Evolutionary conservation across 192 early-diverging fungal species (phyloP).

Genomic region (Paraglomus brasilianum): DNA sequence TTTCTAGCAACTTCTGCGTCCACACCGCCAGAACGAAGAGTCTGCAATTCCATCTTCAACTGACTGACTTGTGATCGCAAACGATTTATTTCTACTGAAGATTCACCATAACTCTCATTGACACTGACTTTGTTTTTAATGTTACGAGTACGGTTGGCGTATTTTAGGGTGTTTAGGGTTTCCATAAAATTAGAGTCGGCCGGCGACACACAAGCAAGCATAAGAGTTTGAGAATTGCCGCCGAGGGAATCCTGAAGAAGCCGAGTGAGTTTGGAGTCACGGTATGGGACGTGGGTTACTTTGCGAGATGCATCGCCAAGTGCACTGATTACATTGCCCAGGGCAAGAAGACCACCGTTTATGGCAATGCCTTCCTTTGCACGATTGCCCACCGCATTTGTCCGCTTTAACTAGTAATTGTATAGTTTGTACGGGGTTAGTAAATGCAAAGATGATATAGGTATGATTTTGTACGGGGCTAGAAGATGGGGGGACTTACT

Average conservation of each 20-base stretch:
- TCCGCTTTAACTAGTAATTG: conserved; percentile 70
- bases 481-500: conserved; percentile 29
- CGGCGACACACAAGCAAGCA: conserved; percentile 92
- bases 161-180: conserved; percentile 93
- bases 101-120: conserved; percentile 53
- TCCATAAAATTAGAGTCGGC: conserved; percentile 84
- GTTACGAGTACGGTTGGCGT: conserved; percentile 93
- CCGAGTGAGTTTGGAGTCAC: conserved; percentile 96
- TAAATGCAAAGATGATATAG: neutral
- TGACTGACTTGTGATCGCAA: conserved; percentile 51
- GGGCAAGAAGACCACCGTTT: conserved; percentile 92
- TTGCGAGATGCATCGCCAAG: conserved; percentile 75
- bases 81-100: conserved; percentile 52
- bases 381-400: conserved; percentile 86
- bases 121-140: conserved; percentile 84
- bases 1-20: conserved; percentile 34
- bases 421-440: neutral
- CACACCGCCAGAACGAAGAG: conserved; percentile 41
- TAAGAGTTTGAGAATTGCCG: conserved; percentile 91
- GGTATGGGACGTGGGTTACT: conserved; percentile 85
- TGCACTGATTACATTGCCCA: conserved; percentile 97
- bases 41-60: conserved; percentile 52
- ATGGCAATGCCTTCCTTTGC: conserved; percentile 97
- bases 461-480: neutral
- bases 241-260: conserved; percentile 96